Base-by-base conservation (phyloP, 78 protist genomes). In the Cavenderia fasciculata region DNA sequence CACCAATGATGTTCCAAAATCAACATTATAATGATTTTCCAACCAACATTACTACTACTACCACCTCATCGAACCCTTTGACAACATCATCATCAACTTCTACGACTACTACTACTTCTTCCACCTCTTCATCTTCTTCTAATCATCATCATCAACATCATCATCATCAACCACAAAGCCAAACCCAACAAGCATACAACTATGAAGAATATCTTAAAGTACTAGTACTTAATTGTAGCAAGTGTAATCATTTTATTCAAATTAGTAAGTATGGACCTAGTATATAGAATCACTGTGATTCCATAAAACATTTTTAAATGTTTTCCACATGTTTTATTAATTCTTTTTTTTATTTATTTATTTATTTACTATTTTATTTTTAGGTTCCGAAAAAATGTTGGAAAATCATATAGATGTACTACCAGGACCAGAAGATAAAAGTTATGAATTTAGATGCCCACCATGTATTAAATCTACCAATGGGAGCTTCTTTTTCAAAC, bases 381-480 rank as follows among this genome's bases (percentile, higher is more conserved):
- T 18, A n/a, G 8, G 56, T 40, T n/a, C n/a, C 51, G 25, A 11
- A 38, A 82, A 23, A n/a, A 40, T 82, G 36, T 21, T 68, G 21
- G 34, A 47, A 23, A 44, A 43, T 56, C 38, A 54, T 16, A 56
- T 69, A 1, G 34, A 68, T 31, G 90, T 82, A 11, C 54, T 82
- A 23, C 90, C 90, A 43, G 90, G 90, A 4, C 90, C 90, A 40
- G 90, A 82, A n/a, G 90, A 82, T 68, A 82, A 82, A 47, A 68
- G 52, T 47, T 82, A 82, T 68, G 90, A 82, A 36, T 82, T 44
- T 31, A 82, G 73, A 68, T 82, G 82, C 38, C 38, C 25, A 23
- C 36, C 29, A 25, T 73, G 90, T 46, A 52, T 47, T 6, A 47
- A 68, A 27, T 63, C 51, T 38, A 63, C 18, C 25, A 16, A 38